Evolutionary conservation across 257 asterid genomes (phyloP).

Genomic region (Salvia rosmarinus): DNA sequence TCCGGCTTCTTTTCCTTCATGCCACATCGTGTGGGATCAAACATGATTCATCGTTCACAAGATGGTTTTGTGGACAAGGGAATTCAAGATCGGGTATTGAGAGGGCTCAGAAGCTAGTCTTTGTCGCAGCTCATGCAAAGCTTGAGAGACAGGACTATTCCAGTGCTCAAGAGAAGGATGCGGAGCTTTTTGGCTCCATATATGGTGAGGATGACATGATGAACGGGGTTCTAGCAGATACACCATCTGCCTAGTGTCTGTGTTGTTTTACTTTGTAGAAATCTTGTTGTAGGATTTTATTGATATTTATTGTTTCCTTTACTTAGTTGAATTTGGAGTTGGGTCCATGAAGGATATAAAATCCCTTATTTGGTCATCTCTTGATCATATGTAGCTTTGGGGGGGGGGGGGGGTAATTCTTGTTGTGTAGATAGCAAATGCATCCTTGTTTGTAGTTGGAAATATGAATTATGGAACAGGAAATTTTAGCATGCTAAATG

Average conservation of each 20-base stretch:
- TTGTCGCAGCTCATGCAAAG: conserved; percentile 74
- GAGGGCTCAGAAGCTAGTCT: conserved; percentile 69
- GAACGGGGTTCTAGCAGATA: conserved; percentile 63
- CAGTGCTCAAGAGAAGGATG: conserved; percentile 63
- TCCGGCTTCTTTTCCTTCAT: conserved; percentile 84
- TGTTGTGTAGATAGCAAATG: conserved; percentile 40
- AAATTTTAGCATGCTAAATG: conserved; percentile 16
- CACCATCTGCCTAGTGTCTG: conserved; percentile 56
- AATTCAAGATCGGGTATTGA: conserved; percentile 55
- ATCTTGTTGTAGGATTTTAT: conserved; percentile 38
- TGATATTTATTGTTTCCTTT: conserved; percentile 36
- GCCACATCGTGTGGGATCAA: conserved; percentile 73
- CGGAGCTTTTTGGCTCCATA: conserved; percentile 52
- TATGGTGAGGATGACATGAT: conserved; percentile 64
- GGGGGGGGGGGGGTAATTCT: conserved; percentile 31
- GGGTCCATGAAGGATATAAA: conserved; percentile 36
- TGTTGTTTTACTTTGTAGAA: conserved; percentile 38
- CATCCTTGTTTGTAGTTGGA: conserved; percentile 33
- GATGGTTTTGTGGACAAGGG: conserved; percentile 54
- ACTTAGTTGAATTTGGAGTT: conserved; percentile 32
- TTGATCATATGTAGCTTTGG: conserved; percentile 29
- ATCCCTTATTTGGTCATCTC: background rate
- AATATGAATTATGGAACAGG: conserved; percentile 27
- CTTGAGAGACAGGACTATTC: conserved; percentile 59
- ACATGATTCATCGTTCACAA: conserved; percentile 55